A percentile compares a stretch with the other conserved stretches of the same genome.
These are phyloP conservation scores for Amylostereum areolatum DNA, from an alignment of 1,284 basidiomycete species.

Conservation along the genomic window DNA sequence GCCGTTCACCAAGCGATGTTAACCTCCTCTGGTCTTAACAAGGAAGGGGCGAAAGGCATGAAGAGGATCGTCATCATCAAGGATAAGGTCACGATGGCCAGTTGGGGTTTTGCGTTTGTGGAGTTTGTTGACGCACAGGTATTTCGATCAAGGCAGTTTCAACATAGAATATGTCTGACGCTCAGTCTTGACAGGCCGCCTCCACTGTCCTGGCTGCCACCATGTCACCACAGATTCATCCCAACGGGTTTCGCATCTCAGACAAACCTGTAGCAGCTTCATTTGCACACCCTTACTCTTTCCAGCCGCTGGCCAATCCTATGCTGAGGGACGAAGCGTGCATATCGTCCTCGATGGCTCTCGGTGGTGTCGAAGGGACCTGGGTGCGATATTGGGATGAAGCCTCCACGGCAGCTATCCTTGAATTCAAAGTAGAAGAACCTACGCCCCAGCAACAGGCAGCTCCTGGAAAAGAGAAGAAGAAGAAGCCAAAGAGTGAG, in stretches of 20 bases:
- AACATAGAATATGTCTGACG: slow-evolving; percentile 6
- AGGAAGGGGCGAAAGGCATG: slow-evolving; percentile 78
- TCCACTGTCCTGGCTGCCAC: slow-evolving; percentile 70
- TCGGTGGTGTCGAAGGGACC: slow-evolving; percentile 64
- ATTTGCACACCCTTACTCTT: slow-evolving; percentile 83
- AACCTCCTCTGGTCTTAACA: slow-evolving; percentile 56
- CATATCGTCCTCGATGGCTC: slow-evolving; percentile 51
- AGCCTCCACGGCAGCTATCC: slow-evolving; percentile 57
- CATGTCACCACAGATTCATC: slow-evolving; percentile 79
- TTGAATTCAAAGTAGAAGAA: slow-evolving; percentile 77
- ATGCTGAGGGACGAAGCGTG: slow-evolving; percentile 70
- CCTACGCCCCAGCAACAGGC: slow-evolving; percentile 39
- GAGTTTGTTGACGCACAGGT: slow-evolving; percentile 84
- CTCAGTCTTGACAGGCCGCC: slow-evolving; percentile 46
- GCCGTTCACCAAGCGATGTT: slow-evolving; percentile 78
- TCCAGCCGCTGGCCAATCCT: slow-evolving; percentile 71
- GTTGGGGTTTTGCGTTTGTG: slow-evolving; percentile 90
- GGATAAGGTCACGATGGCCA: slow-evolving; percentile 76
- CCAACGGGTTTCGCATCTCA: slow-evolving; percentile 83
- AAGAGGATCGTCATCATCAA: slow-evolving; percentile 81
- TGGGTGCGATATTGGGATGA: slow-evolving; percentile 86
- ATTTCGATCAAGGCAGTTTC: slow-evolving; percentile 11
- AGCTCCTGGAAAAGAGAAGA: slow-evolving; percentile 45
- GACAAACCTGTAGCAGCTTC: slow-evolving; percentile 82
- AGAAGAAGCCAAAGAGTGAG: slow-evolving; percentile 57